Base-by-base conservation (phyloP, 2,329 filamentous ascomycete genomes). In the Harringtonia lauricola region DNA sequence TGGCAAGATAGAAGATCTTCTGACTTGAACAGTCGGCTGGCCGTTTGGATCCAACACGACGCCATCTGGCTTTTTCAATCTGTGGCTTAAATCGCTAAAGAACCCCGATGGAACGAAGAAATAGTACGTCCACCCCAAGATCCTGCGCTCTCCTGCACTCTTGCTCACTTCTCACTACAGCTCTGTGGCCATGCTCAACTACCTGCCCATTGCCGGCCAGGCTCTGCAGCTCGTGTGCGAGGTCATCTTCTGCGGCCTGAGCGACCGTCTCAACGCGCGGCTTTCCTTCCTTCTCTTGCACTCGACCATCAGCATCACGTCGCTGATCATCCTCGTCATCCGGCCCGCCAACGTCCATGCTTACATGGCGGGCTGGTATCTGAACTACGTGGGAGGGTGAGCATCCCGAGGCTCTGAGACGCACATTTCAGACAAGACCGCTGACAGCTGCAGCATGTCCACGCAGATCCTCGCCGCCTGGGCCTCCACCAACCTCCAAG, bases 291-390 rank as follows among this genome's bases (percentile, higher is more conserved):
- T 47, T 8, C 14, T 47, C 4, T 19, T 47, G 17, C 41, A 47
- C 28, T 33, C 45, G 38, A 14, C 18, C 22, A 44, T 47, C 22
- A 47, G 39, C 14, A 47, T 47, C 26, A 26, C 29, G 12, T 47
- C 45, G 3, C 45, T 47, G 22, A 24, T 36, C 7, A 47, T 47
- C 15, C 34, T 47, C 7, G 44, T 41, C 6, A 18, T 41, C 19
- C 41, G 38, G 5, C 45, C 45, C 4, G 30, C 21, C 14, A 44
- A 39, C 8, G n/a, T 44, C 14, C 13, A 28, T 5, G 21, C 26
- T 15, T 47, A 47, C 35, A 44, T 47, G 41, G 45, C 41, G 10
- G 45, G 45, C 15, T 47, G 45, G 45, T 47, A 44, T 21, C 19
- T 47, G 22, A 47, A 47, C 28, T 47, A 30, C 19, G 33, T 47